Percentiles rank a stretch among this genome's conserved stretches.
Evolutionary conservation across 495 filamentous ascomycete species (phyloP).

Genomic region (Lasiosphaeria ovina): DNA sequence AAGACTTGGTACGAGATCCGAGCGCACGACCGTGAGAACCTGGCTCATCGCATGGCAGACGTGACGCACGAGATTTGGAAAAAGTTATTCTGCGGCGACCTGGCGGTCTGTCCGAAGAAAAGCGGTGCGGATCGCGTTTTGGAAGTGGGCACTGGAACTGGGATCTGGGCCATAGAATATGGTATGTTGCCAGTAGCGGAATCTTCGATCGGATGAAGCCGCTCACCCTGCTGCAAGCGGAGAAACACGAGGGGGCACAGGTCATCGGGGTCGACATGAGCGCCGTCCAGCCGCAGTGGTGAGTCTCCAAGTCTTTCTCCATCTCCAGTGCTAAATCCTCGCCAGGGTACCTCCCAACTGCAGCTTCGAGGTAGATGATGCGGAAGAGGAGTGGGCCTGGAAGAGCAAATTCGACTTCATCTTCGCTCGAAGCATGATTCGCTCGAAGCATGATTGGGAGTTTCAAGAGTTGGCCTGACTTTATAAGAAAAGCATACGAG

Average conservation of each 20-base stretch:
- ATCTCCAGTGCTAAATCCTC: background rate
- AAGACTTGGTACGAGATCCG: too few relatives aligned
- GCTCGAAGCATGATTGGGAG: too few relatives aligned
- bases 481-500: slow-evolving; percentile 37
- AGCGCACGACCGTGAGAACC: too few relatives aligned
- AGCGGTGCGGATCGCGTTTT: slow-evolving; percentile 11
- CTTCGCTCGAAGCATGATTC: slow-evolving; percentile 40
- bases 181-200: slow-evolving; percentile 4
- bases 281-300: slow-evolving; percentile 45
- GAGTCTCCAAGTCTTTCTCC: background rate
- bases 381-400: slow-evolving; percentile 47
- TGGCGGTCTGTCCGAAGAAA: slow-evolving; percentile 9
- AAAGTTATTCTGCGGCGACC: too few relatives aligned
- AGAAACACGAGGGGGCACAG: slow-evolving; percentile 12
- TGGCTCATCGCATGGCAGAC: too few relatives aligned
- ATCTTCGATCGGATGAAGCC: background rate
- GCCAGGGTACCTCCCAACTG: slow-evolving; percentile 44
- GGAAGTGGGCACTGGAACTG: slow-evolving; percentile 16
- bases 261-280: slow-evolving; percentile 43
- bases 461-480: slow-evolving; percentile 39
- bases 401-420: slow-evolving; percentile 46
- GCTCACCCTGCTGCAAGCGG: slow-evolving; percentile 5
- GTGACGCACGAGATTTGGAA: too few relatives aligned
- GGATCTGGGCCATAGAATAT: slow-evolving; percentile 16
- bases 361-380: slow-evolving; percentile 47